Evolutionary conservation across 2,329 filamentous ascomycete species (phyloP), one percentile per base, ranked within the genome.

Genomic region (Claviceps monticola): DNA sequence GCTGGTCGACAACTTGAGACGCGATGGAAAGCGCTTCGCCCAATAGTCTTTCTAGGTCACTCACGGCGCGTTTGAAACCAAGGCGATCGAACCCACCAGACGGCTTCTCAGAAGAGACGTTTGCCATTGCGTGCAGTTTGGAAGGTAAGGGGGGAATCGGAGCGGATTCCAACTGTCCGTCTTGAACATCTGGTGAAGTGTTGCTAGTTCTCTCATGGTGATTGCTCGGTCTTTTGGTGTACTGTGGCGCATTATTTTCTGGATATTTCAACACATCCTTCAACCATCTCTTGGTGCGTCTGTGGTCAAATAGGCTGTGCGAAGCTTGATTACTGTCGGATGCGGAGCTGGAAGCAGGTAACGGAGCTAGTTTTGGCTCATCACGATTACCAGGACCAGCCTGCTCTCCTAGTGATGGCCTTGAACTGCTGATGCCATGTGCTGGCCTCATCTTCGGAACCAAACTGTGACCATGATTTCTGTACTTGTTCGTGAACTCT

Each of bases 11-110:
- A 11, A 64, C 68, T 49, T 71, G 65, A 17, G 68, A 64, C 11
- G 71, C 73, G 43, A 76, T 60, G 2, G 65, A 60, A 8, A 75
- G 57, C 11, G 72, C 72, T 58, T 77, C 73, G 36, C 63, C 68
- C 5, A 77, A 58, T 17, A 77, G 66, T 23, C 67, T 63, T 53
- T 77, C 73, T 26, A 76, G 61, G 53, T 75, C 68, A 38, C 61
- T 62, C 38, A 73, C 62, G 2, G 68, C 65, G 5, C 58, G 63
- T 44, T 64, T 66, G 54, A 73, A 69, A 7, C 54, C 51, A 23
- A 55, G 36, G 2, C 59, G 57, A 41, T 66, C 62, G 36, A 65
- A 54, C 8, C 50, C 59, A 7, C 56, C 50, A 16, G 59, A 56
- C n/a, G 56, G 56, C 11, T 53, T 57, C 13, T 56, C 55, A 23